Base-by-base conservation (phyloP, 441 rosid species). In the Corymbia calophylla region DNA sequence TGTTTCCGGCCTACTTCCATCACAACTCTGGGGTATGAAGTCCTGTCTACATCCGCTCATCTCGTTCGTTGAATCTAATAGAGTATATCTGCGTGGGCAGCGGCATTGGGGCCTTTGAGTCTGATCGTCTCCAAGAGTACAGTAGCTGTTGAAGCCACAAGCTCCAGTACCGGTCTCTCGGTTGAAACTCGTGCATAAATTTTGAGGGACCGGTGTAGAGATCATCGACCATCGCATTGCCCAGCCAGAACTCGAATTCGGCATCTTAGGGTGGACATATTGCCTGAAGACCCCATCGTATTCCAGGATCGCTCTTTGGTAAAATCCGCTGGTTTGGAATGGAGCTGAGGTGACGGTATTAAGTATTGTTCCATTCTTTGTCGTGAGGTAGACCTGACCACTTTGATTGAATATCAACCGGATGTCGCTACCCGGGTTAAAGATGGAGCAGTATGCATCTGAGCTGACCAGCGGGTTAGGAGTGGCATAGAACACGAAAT, bases 121-220 rank as follows among this genome's bases (percentile, higher is more conserved):
- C 16, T 53, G 84, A 48, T 91, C 91, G 19, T 80, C 88, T 54
- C 87, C 92, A 12, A 87, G 15, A 25, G 1, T 39, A 91, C 95
- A 95, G 87, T 89, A 92, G 90, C 94, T 92, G 88, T 94, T 94
- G 88, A 90, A 90, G 17, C 95, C 95, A 35, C 94, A 94, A 29
- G 92, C 91, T 66, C 95, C 95, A 35, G 88, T 25, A 9, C 93
- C 94, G 0, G 39, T 7, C 0, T 10, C 18, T 81, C 6, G 87
- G 8, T 1, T 6, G 15, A 92, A 87, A 1, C n/a, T 21, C 32
- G 3, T 7, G 85, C 93, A 90, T 13, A 91, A 88, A 68, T 93
- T 86, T 48, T 87, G 2, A 8, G 92, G 92, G 48, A 81, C 81
- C 29, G 54, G n/a, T 29, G 47, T 55, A 10, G 88, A 77, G 49